Conservation (phyloP, 352 stramenopile genomes). For the Thalassiosira gravida region DNA sequence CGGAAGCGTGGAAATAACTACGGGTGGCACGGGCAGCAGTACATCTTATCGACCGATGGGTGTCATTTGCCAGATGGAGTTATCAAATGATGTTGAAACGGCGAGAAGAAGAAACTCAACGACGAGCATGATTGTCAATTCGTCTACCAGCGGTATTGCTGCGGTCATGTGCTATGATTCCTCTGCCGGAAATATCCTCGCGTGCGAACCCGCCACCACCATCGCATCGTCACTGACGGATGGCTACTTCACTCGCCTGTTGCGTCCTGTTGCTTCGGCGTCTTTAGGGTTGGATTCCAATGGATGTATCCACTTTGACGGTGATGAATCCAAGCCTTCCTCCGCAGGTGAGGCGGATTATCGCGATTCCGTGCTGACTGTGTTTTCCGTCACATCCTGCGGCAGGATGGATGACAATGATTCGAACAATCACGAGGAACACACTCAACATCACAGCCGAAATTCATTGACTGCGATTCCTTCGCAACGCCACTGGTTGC, state of each 20-base stretch:
- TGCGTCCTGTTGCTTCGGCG: conserved; percentile 44
- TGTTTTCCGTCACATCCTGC: conserved; percentile 70
- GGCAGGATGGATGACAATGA: conserved; percentile 38
- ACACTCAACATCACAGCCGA: conserved; percentile 70
- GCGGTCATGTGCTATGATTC: conserved; percentile 29
- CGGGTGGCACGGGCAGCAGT: conserved; percentile 4
- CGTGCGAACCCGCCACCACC: conserved; percentile 32
- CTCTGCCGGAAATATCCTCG: conserved; percentile 34
- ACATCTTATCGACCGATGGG: conserved; percentile 26
- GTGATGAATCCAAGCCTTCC: background rate
- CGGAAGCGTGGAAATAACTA: conserved; percentile 39
- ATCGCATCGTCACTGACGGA: conserved; percentile 9
- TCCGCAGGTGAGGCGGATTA: conserved; percentile 40
- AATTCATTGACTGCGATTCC: conserved; percentile 67
- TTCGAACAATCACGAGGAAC: background rate
- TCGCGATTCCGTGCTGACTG: conserved; percentile 61
- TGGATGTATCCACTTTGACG: conserved; percentile 52
- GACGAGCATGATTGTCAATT: conserved; percentile 30
- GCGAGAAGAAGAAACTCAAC: no score
- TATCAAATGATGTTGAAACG: conserved; percentile 18
- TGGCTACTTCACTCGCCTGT: conserved; percentile 58
- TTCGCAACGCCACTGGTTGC: conserved; percentile 22
- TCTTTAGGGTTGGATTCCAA: conserved; percentile 66
- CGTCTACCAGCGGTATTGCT: conserved; percentile 16
- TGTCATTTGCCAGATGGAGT: conserved; percentile 47